Base-by-base conservation (phyloP, 306 rosid species). In the Sicyos edulis region DNA sequence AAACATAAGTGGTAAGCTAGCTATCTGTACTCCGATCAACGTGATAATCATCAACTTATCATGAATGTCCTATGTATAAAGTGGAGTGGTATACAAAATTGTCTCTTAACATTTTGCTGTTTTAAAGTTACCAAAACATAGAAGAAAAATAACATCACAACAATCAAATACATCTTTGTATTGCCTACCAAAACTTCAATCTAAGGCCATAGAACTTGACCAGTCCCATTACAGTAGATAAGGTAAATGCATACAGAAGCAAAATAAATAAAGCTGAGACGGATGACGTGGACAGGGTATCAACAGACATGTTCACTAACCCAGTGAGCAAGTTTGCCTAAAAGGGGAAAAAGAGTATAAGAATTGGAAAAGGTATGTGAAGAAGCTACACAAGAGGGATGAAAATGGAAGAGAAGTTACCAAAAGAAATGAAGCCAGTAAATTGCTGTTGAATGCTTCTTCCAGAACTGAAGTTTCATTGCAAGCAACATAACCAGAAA, bases 271-370 rank as follows among this genome's bases (percentile, higher is more conserved):
- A 40, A 47, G 77, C 69, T 6, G 29, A 24, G 70, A 74, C 10
- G 26, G 77, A 10, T 13, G 77, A 22, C 4, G 77, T 52, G 32
- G 70, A 74, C 47, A 74, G 60, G 51, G 77, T 74, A 49, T 74
- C 71, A 1, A 74, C 70, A 0, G 71, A 47, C 49, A 74, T 47
- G 70, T 74, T 74, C 21, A 74, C 70, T 16, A 74, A 57, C 15
- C 77, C 77, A n/a, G 77, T 74, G 19, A 74, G 77, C 47, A 44
- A 51, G 59, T 74, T 74, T 74, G 77, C 77, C 77, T 74, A 65
- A 40, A 40, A 58, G 53, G 58, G 49, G 63, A 45, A 47, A 49
- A 60, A 50, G 58, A 8, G 19, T 1, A 49, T 60, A 10, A 60
- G 20, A 74, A 60, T 49, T 17, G 15, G 50, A 17, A 12, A 73